Evolutionary conservation across 1,284 basidiomycete species (phyloP).

Genomic region (Neonothopanus nambi): DNA sequence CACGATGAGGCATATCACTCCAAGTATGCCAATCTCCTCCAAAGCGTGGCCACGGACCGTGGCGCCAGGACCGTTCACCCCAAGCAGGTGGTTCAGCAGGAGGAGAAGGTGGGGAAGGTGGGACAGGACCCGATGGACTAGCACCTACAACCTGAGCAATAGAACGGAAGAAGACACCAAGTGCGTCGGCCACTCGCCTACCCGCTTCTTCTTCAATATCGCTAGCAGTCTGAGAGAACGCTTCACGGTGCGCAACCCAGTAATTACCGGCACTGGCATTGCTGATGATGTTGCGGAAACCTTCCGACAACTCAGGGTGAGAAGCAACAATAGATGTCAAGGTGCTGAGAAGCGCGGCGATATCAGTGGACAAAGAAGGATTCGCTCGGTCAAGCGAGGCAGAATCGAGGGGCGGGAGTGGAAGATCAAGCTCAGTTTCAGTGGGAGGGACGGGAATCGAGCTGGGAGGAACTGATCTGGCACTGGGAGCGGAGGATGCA

Average conservation of each 20-base stretch:
- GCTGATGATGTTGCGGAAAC: slow-evolving; percentile 58
- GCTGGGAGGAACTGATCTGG: slow-evolving; percentile 10
- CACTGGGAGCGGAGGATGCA: slow-evolving; percentile 1
- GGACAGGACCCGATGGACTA: slow-evolving; percentile 13
- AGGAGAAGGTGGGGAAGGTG: slow-evolving; percentile 6
- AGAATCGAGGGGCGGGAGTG: slow-evolving; percentile 51
- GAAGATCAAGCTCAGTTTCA: slow-evolving; percentile 42
- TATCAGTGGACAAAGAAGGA: slow-evolving; percentile 58
- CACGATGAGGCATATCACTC: too few species aligned
- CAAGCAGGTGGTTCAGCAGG: background rate
- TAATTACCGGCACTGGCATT: slow-evolving; percentile 66
- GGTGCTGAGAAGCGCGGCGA: slow-evolving; percentile 58
- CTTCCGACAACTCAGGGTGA: slow-evolving; percentile 72
- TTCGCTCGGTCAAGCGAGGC: slow-evolving; percentile 26
- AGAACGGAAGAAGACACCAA: slow-evolving; percentile 56
- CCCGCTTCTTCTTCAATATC: slow-evolving; percentile 62
- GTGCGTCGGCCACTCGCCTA: slow-evolving; percentile 61
- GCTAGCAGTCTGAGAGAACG: slow-evolving; percentile 54
- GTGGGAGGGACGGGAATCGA: slow-evolving; percentile 7
- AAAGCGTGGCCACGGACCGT: slow-evolving; percentile 3
- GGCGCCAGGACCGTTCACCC: too few species aligned
- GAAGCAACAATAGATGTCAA: slow-evolving; percentile 52
- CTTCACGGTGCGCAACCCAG: slow-evolving; percentile 61
- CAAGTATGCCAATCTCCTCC: too few species aligned
- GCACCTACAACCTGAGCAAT: slow-evolving; percentile 41